phyloP scores from a whole-genome alignment of 2,329 filamentous ascomycete species.

The Cryphonectria carpinicola region DNA sequence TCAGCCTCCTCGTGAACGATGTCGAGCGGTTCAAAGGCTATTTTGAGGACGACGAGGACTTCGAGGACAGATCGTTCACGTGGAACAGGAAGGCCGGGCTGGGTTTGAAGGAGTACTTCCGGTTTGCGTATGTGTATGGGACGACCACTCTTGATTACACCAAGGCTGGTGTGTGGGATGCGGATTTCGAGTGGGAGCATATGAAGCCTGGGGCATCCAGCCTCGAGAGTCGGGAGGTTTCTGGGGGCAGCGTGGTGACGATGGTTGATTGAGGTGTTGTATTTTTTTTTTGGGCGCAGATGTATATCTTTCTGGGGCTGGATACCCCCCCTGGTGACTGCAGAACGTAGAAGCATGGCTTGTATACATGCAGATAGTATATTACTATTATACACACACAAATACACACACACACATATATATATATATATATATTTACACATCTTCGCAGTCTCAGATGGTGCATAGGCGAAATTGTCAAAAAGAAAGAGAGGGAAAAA shows the following conservation, averaged over 20 bases:
- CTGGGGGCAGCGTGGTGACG: slow-evolving; percentile 21
- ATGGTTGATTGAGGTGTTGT: slow-evolving; percentile 19
- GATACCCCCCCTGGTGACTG: neutral
- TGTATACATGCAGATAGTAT: neutral
- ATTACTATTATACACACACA: too few relatives aligned
- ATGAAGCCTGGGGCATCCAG: slow-evolving; percentile 67
- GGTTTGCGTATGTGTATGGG: slow-evolving; percentile 75
- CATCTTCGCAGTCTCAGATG: neutral
- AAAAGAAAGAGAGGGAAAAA: too few relatives aligned
- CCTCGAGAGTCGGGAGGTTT: slow-evolving; percentile 38
- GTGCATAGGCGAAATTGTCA: neutral
- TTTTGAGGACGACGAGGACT: slow-evolving; percentile 59
- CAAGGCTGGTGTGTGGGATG: slow-evolving; percentile 72
- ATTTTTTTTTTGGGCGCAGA: neutral
- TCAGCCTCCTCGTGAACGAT: slow-evolving; percentile 83
- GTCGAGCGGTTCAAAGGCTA: slow-evolving; percentile 80
- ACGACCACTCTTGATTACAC: slow-evolving; percentile 71
- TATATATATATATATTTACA: too few relatives aligned
- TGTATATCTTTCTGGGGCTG: neutral
- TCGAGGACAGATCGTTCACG: slow-evolving; percentile 50
- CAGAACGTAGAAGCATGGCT: neutral
- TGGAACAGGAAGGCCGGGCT: slow-evolving; percentile 58
- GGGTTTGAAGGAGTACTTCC: slow-evolving; percentile 70
- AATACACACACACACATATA: neutral
- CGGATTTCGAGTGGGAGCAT: slow-evolving; percentile 65